Conservation (phyloP, 169 alveolate genomes). For the Plasmodium inui region DNA sequence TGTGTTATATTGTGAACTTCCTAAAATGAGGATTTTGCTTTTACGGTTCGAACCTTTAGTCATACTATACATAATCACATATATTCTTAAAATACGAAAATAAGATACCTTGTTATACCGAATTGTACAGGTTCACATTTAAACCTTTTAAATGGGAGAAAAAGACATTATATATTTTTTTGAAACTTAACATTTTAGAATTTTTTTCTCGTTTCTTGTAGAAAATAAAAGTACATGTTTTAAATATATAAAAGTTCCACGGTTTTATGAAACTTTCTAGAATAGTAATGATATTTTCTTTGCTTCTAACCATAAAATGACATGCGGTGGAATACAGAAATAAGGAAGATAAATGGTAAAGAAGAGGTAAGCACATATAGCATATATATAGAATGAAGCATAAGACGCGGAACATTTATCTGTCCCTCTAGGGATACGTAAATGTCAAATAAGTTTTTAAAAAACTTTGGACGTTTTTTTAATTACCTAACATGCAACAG, state of each 20-base stretch:
- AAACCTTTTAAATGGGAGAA: neutral
- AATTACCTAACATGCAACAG: neutral
- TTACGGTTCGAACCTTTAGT: neutral
- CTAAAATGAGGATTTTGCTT: neutral
- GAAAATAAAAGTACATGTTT: neutral
- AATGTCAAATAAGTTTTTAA: neutral
- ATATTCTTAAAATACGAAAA: neutral
- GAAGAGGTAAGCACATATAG: neutral
- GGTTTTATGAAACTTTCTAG: neutral
- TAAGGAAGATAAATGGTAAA: neutral
- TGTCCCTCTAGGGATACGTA: neutral
- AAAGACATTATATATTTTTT: neutral
- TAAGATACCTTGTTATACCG: neutral
- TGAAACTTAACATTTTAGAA: neutral
- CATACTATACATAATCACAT: neutral
- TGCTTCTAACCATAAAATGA: neutral
- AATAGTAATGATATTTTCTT: neutral
- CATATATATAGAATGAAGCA: neutral
- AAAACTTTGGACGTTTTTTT: neutral
- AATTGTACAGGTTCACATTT: neutral
- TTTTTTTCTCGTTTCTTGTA: neutral
- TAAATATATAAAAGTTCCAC: neutral
- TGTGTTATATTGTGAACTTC: neutral
- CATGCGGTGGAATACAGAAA: neutral
- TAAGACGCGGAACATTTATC: neutral